Evolutionary conservation across 805 yeast genomes (phyloP), one percentile per base, ranked within the genome.

Genomic region (Candida ponderosae): DNA sequence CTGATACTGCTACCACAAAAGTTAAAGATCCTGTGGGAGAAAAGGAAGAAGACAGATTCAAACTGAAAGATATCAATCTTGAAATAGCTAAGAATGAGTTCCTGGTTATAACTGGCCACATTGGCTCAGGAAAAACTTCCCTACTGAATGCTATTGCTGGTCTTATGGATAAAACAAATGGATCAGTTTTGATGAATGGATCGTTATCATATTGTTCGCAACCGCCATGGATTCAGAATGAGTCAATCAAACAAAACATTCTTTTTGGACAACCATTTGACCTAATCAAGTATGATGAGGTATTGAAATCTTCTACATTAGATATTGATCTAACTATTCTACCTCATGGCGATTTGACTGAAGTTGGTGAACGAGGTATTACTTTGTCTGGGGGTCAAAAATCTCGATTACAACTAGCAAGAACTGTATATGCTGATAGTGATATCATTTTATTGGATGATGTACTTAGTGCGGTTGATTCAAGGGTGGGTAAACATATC

Each of bases 361-460:
- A 78, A 51, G 79, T 81, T 44, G 89, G 89, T 32, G 89, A 81
- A 55, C 62, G 81, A 47, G 89, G 89, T 40, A 73, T 81, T 36
- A 79, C 87, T 0, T 62, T 81, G 18, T 78, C 86, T 18, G 89
- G 89, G 21, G 89, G 89, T 24, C 89, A 81, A 51, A 81, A 80
- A 57, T 85, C 87, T 1, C 66, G 89, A 46, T 65, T 81, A 37
- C 68, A 72, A 43, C 60, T 81, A 43, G 89, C 88, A 11, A 65
- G 89, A 49, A 78, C 85, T 4, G 81, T 79, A 4, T 81, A 81
- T 49, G 70, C 74, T 7, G 63, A 74, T 24, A 68, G 66, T 13
- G 81, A 79, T 44, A 76, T 80, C 13, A 63, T 78, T 33, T 53
- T 81, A 37, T 54, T 81, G 37, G 89, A 81, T 51, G 89, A 81